Percentiles rank a stretch among this genome's conserved stretches.
Conservation (phyloP, 164 flowering plant genomes). For the Protea cynaroides region DNA sequence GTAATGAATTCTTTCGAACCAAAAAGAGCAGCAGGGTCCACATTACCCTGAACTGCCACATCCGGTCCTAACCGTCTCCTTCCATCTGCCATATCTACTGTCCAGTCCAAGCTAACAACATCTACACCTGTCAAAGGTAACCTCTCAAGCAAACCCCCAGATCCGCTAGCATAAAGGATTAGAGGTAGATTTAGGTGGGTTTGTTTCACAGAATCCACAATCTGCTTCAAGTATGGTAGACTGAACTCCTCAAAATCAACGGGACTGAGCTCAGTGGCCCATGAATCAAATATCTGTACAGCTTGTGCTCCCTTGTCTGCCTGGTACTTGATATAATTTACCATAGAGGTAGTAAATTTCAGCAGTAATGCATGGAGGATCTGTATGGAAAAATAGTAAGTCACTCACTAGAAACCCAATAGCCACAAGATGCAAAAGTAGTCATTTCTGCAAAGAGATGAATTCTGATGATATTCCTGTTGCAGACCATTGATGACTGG, state of each 20-base stretch:
- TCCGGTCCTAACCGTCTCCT: conserved; percentile 65
- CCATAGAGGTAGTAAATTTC: conserved; percentile 85
- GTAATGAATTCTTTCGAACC: conserved; percentile 91
- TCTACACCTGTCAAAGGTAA: conserved; percentile 86
- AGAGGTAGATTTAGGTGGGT: conserved; percentile 85
- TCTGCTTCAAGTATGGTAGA: conserved; percentile 83
- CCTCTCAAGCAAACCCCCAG: conserved; percentile 92
- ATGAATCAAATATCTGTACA: conserved; percentile 94
- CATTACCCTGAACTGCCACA: conserved; percentile 88
- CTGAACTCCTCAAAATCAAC: conserved; percentile 95
- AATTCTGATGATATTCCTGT: too few species aligned
- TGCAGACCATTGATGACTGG: too few species aligned
- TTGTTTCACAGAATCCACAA: conserved; percentile 77
- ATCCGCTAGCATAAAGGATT: conserved; percentile 94
- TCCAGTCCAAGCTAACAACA: conserved; percentile 99
- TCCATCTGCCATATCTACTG: conserved; percentile 97
- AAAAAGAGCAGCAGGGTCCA: conserved; percentile 93
- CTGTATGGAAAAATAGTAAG: conserved; percentile 24
- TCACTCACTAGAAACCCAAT: background rate
- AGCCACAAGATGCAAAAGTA: background rate
- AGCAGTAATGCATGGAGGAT: conserved; percentile 82
- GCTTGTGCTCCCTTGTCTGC: conserved; percentile 96
- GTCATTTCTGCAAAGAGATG: background rate
- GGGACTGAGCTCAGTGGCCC: conserved; percentile 98
- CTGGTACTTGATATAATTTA: conserved; percentile 78